These are phyloP conservation scores for Hysterangium stoloniferum DNA, from an alignment of 768 basidiomycete genomes.

Conservation along the genomic window DNA sequence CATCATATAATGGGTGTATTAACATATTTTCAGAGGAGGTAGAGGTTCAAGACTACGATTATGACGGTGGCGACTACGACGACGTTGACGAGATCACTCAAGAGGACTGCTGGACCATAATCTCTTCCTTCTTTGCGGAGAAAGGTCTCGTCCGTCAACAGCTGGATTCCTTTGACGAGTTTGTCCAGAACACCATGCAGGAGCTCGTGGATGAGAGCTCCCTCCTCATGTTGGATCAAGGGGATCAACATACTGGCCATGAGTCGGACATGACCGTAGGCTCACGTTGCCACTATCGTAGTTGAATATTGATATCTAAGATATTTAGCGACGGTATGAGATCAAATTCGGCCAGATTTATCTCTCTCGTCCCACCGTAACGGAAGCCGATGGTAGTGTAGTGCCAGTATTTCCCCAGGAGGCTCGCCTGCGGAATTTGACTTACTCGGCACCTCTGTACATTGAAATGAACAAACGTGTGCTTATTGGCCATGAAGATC, in stretches of 20 bases:
- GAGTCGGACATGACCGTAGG: constrained; percentile 41
- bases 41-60: no score
- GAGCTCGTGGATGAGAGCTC: constrained; percentile 95
- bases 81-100: constrained; percentile 71
- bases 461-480: constrained; percentile 92
- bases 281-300: neutral
- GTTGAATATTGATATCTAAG: constrained; percentile 25
- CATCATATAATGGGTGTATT: no score
- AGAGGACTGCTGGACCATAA: constrained; percentile 93
- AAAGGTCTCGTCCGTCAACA: constrained; percentile 98
- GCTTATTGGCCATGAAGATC: constrained; percentile 71
- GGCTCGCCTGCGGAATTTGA: constrained; percentile 88
- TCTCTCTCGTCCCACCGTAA: constrained; percentile 88
- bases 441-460: constrained; percentile 92
- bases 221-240: constrained; percentile 94
- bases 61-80: constrained; percentile 28
- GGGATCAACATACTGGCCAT: constrained; percentile 90
- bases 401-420: constrained; percentile 96
- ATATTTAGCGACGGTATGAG: constrained; percentile 74
- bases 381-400: constrained; percentile 91
- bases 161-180: constrained; percentile 97
- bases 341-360: constrained; percentile 98
- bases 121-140: constrained; percentile 93
- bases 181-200: constrained; percentile 99
- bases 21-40: no score